Evolutionary conservation across 495 filamentous ascomycete genomes (phyloP).

Genomic region (Annulohypoxylon stygium): DNA sequence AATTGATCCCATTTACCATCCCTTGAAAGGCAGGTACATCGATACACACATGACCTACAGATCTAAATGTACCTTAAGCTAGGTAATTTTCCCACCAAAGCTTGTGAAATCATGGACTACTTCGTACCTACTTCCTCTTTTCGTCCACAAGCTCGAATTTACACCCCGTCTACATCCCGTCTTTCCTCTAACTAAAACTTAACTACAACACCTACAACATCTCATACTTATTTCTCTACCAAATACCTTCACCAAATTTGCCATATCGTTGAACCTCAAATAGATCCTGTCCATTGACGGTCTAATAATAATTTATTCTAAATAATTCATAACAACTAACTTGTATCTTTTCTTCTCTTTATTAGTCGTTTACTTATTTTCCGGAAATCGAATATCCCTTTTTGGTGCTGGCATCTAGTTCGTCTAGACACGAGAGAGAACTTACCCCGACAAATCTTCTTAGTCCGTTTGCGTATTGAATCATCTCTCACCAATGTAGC

Average conservation of each 20-base stretch:
- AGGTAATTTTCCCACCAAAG: constrained; percentile 33
- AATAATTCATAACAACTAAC: constrained; percentile 25
- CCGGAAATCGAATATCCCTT: constrained; percentile 7
- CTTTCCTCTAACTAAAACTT: constrained; percentile 11
- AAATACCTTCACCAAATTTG: constrained; percentile 11
- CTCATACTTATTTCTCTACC: constrained; percentile 34
- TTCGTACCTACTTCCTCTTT: constrained; percentile 6
- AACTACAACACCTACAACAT: background rate
- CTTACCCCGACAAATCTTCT: constrained; percentile 22
- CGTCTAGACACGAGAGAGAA: constrained; percentile 21
- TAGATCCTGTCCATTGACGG: background rate
- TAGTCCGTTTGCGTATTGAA: constrained; percentile 27
- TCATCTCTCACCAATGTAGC: constrained; percentile 21
- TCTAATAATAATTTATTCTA: constrained; percentile 15
- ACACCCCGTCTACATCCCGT: constrained; percentile 26
- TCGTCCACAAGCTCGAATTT: constrained; percentile 31
- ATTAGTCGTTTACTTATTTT: constrained; percentile 28
- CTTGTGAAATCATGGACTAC: constrained; percentile 42
- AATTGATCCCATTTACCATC: constrained; percentile 13
- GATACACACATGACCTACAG: constrained; percentile 29
- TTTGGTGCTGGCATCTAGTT: constrained; percentile 25
- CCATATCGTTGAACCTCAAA: constrained; percentile 11
- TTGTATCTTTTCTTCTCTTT: constrained; percentile 18
- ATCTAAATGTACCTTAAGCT: constrained; percentile 18
- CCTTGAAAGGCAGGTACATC: constrained; percentile 40